Conservation (phyloP, 75 land plant species). For the Pinus tabuliformis region DNA sequence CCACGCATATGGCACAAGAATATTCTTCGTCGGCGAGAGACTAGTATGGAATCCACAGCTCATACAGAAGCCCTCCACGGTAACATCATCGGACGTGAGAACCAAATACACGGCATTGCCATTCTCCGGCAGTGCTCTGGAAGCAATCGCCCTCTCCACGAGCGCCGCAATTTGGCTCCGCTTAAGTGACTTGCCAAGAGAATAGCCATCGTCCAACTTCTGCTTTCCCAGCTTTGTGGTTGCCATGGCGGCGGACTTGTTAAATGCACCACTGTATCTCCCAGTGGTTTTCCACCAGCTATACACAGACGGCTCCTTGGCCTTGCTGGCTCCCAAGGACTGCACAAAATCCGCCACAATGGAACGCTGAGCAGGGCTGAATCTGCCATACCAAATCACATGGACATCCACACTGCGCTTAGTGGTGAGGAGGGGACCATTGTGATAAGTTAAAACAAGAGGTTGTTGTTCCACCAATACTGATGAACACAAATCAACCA, state of each 20-base stretch:
- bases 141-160: background rate
- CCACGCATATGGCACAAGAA: conserved; percentile 37
- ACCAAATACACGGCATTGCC: conserved; percentile 25
- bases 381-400: conserved; percentile 72
- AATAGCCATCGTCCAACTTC: conserved; percentile 11
- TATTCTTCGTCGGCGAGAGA: no score
- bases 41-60: background rate
- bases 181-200: conserved; percentile 17
- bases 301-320: background rate
- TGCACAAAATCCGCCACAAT: conserved; percentile 50
- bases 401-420: conserved; percentile 19
- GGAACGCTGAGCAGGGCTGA: conserved; percentile 49
- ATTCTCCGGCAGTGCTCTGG: conserved; percentile 6
- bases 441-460: conserved; percentile 45
- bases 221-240: conserved; percentile 17
- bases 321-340: conserved; percentile 23
- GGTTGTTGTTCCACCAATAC: conserved; percentile 24
- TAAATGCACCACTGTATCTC: conserved; percentile 2
- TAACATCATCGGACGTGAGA: conserved; percentile 31
- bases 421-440: conserved; percentile 55
- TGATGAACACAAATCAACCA: background rate
- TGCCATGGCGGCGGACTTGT: background rate
- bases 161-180: conserved; percentile 5
- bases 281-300: conserved; percentile 17
- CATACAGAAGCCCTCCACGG: conserved; percentile 66